These are phyloP conservation scores for Skeletonema costatum DNA, from an alignment of 108 stramenopile species.

Conservation along the genomic window DNA sequence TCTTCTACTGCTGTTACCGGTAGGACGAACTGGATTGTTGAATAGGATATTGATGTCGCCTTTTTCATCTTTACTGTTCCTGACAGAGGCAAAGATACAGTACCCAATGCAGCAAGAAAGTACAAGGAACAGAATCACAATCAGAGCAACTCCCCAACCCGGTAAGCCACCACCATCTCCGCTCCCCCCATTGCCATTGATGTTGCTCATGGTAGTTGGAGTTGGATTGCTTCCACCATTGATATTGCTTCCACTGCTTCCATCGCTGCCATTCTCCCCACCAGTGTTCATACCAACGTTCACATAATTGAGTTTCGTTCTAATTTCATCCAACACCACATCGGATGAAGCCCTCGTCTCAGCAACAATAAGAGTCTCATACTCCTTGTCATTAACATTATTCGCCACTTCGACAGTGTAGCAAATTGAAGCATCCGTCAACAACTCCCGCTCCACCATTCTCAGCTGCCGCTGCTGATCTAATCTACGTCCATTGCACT, in stretches of 20 bases:
- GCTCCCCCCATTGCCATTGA: not conserved
- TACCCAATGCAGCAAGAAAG: conserved; percentile 26
- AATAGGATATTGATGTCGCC: conserved; percentile 28
- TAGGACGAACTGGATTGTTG: conserved; percentile 14
- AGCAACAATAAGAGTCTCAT: not conserved
- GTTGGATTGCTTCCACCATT: not conserved
- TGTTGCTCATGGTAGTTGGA: not conserved
- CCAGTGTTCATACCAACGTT: not conserved
- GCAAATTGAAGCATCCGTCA: not conserved
- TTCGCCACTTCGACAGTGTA: not conserved
- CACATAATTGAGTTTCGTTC: not conserved
- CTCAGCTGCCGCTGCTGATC: not conserved
- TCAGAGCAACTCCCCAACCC: conserved; percentile 41
- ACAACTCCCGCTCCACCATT: not conserved
- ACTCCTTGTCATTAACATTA: not conserved
- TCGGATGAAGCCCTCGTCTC: not conserved
- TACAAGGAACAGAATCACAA: conserved; percentile 25
- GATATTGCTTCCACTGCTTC: not conserved
- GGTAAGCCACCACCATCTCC: conserved; percentile 13
- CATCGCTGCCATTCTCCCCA: not conserved
- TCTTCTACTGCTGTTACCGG: not conserved
- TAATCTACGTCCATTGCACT: not conserved
- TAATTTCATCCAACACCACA: not conserved
- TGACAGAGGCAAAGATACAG: conserved; percentile 16
- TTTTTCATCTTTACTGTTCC: conserved; percentile 6